Evolutionary conservation across 2,329 filamentous ascomycete genomes (phyloP), one percentile per base, ranked within the genome.

Genomic region (Diaporthe ampelina): DNA sequence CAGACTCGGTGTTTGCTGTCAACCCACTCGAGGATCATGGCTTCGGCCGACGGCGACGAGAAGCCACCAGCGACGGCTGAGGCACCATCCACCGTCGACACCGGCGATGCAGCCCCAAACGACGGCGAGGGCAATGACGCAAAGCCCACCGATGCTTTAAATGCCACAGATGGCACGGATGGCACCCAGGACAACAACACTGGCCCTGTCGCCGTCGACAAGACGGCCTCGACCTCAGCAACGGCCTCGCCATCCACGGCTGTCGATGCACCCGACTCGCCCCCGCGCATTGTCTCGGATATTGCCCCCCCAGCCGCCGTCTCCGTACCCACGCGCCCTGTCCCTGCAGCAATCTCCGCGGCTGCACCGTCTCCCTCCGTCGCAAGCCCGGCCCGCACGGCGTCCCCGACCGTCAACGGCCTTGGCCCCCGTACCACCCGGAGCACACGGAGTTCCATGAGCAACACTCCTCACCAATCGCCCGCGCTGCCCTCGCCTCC

Each of bases 201-300:
- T 13, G 26, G 32, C n/a, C 32, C 63, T 43, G 45, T 19, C 13
- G 21, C 56, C 21, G 67, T 17, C 40, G 40, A 43, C 10, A 10
- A 11, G 11, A 4, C 4, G 37, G 37, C n/a, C 19, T 63, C 70
- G 4, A 43, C 54, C 40, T 50, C 48, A 13, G 35, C 57, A 45
- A 43, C 70, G 2, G 57, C 57, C 3, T 43, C 63, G 48, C 48
- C 48, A 13, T 68, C 63, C 8, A 48, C 63, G 17, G n/a, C 48
- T 15, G 45, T 6, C 21, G 4, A 3, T 57, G 56, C 56, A 4
- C 13, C 32, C 7, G 48, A 26, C 63, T 54, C 19, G 32, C 63
- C 70, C 13, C 45, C 54, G 1, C 73, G 45, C 40, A 72, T 74
- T 26, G 68, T 65, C 68, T 74, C 73, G 17, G 73, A 74, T n/a